Base-by-base conservation (phyloP, 2,329 filamentous ascomycete species). In the Diaporthe eres region DNA sequence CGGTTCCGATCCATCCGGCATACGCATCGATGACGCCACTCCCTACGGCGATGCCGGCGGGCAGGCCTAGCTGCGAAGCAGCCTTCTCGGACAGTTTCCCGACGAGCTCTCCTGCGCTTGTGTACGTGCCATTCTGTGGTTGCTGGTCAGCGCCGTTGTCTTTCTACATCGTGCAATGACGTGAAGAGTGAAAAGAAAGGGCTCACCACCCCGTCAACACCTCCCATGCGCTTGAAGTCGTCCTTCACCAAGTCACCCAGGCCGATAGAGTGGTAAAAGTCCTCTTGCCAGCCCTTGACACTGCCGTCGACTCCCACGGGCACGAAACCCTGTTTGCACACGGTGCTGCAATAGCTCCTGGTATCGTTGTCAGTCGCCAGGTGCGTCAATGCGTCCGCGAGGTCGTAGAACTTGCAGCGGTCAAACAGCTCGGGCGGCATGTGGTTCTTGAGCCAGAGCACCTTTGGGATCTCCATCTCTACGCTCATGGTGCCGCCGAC, bases 391-490 rank as follows among this genome's bases (percentile, higher is more conserved):
- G 95, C 97, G 85, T 99, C 97, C 0, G 93, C 93, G 81, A 99
- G 86, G 82, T 99, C 97, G 84, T 98, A 99, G 83, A 99, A 99
- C 85, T 98, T 98, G 92, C 96, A 98, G 77, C 93, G 92, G 74
- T 93, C 92, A 81, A 98, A 99, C 22, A 97, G 88, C 81, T 98
- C 94, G 74, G 94, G 90, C 3, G 97, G 94, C 97, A 99, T 98
- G 86, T 98, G 91, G 85, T 98, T 98, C 90, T 98, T 98, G 82
- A 99, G 90, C 97, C 97, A 99, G 75, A 98, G 89, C 1, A 98
- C 95, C 87, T 99, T 99, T 78, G 97, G 97, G 74, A 99, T 97
- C 85, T 99, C 97, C 97, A 99, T 99, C 88, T 99, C 97, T 79
- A 98, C 96, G 83, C 95, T 98, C 97, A 99, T 99, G 83, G 94